These are phyloP conservation scores for Linnemannia elongata DNA, from an alignment of 192 early-diverging fungal species.

Conservation along the genomic window DNA sequence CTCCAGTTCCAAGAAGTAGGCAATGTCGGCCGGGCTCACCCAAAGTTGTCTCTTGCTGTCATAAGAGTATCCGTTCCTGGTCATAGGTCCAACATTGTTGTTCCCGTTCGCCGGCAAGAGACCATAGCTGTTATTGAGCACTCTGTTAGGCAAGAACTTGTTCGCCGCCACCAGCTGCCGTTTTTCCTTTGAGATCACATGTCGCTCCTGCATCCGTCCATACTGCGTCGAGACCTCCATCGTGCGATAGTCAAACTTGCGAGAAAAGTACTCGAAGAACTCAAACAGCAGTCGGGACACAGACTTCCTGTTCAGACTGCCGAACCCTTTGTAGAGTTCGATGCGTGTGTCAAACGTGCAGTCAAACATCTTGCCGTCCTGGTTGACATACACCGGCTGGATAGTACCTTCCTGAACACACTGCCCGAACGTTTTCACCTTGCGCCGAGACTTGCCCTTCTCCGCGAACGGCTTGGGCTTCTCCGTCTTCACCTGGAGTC, in stretches of 20 bases:
- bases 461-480: neutral
- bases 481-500: slow-evolving; percentile 25
- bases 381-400: neutral
- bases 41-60: slow-evolving; percentile 21
- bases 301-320: slow-evolving; percentile 28
- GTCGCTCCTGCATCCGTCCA: slow-evolving; percentile 25
- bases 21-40: slow-evolving; percentile 15
- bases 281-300: slow-evolving; percentile 35
- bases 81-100: neutral
- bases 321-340: slow-evolving; percentile 15
- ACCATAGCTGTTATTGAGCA: neutral
- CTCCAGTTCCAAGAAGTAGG: slow-evolving; percentile 32
- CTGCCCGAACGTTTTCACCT: neutral
- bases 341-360: slow-evolving; percentile 30
- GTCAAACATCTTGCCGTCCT: slow-evolving; percentile 34
- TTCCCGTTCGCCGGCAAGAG: neutral
- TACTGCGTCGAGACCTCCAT: slow-evolving; percentile 34
- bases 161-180: neutral
- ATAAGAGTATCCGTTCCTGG: neutral
- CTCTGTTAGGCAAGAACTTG: neutral
- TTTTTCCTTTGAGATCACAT: slow-evolving; percentile 4
- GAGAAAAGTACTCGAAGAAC: slow-evolving; percentile 41
- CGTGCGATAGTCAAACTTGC: slow-evolving; percentile 42
- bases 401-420: neutral
- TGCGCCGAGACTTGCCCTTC: slow-evolving; percentile 6